Percentiles rank a stretch among this genome's conserved stretches.
These are phyloP conservation scores for Trichoderma asperelloides DNA, from an alignment of 495 filamentous ascomycete genomes.

Conservation along the genomic window DNA sequence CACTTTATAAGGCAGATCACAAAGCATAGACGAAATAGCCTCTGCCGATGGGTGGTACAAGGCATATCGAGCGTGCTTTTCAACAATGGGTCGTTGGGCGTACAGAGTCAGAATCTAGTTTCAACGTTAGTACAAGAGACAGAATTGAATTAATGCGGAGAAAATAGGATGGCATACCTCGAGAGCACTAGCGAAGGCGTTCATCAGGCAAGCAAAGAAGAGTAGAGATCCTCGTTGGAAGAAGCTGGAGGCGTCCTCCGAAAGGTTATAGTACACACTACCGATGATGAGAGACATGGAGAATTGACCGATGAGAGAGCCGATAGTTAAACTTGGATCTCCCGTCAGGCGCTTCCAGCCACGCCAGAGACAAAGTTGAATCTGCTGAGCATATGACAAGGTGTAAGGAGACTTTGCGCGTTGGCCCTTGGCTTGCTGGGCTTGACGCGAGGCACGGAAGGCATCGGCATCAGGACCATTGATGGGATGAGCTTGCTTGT, in stretches of 20 bases:
- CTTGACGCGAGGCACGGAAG: slow-evolving; percentile 59
- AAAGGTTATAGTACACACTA: slow-evolving; percentile 72
- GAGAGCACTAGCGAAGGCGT: slow-evolving; percentile 69
- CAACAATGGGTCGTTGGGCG: slow-evolving; percentile 81
- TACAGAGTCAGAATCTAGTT: slow-evolving; percentile 69
- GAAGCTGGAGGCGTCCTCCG: slow-evolving; percentile 55
- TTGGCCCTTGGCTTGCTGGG: slow-evolving; percentile 55
- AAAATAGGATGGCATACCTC: slow-evolving; percentile 41
- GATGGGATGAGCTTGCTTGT: slow-evolving; percentile 52
- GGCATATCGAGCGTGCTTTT: slow-evolving; percentile 86
- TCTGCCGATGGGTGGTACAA: slow-evolving; percentile 86
- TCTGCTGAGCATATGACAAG: slow-evolving; percentile 60
- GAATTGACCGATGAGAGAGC: slow-evolving; percentile 62
- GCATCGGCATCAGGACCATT: slow-evolving; percentile 54
- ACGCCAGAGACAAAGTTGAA: slow-evolving; percentile 64
- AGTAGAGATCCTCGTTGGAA: slow-evolving; percentile 73
- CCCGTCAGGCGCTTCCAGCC: slow-evolving; percentile 62
- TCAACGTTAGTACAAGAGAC: slow-evolving; percentile 3
- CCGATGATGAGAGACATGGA: slow-evolving; percentile 70
- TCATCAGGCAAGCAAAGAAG: slow-evolving; percentile 83
- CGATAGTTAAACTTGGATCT: slow-evolving; percentile 63
- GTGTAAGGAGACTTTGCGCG: slow-evolving; percentile 67
- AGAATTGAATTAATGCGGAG: not conserved
- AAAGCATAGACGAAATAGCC: slow-evolving; percentile 73
- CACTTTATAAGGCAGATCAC: slow-evolving; percentile 67